A percentile compares a stretch with the other conserved stretches of the same genome.
phyloP scores from a whole-genome alignment of 2,329 filamentous ascomycete species.

The Penicillium sp. region DNA sequence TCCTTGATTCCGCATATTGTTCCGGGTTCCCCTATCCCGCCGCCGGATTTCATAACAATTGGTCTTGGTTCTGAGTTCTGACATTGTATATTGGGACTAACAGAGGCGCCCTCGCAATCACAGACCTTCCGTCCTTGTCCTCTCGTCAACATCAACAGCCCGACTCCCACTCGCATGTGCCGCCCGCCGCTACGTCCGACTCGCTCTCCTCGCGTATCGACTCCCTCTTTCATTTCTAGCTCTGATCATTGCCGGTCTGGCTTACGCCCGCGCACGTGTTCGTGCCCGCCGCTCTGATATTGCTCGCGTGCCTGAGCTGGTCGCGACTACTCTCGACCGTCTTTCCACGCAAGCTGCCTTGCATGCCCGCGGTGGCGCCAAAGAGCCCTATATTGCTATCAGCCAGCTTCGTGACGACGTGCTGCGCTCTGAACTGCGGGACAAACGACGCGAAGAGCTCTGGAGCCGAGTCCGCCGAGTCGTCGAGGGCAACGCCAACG shows the following conservation, averaged over 20 bases:
- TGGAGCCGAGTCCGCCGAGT: conserved; percentile 79
- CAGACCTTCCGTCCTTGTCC: conserved; percentile 66
- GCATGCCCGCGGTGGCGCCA: conserved; percentile 60
- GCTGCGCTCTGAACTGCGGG: conserved; percentile 71
- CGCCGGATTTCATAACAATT: conserved; percentile 20
- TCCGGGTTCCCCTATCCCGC: conserved; percentile 15
- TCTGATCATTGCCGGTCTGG: conserved; percentile 43
- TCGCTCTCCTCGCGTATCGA: conserved; percentile 48
- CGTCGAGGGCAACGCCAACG: conserved; percentile 90
- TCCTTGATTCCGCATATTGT: conserved; percentile 17
- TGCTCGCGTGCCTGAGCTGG: conserved; percentile 72
- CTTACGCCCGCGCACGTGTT: conserved; percentile 63
- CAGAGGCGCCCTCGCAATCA: conserved; percentile 67
- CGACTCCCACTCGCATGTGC: conserved; percentile 69
- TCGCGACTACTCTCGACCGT: conserved; percentile 75
- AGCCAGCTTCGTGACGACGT: conserved; percentile 90
- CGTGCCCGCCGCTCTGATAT: conserved; percentile 60
- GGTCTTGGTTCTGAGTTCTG: conserved; percentile 48
- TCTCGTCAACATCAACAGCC: conserved; percentile 86
- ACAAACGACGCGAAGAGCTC: conserved; percentile 68
- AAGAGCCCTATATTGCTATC: conserved; percentile 77
- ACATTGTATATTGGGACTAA: conserved; percentile 64
- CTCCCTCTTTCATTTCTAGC: conserved; percentile 47
- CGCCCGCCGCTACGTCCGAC: conserved; percentile 45
- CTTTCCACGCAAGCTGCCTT: conserved; percentile 78